Evolutionary conservation across 805 yeast genomes (phyloP).

Genomic region (Lachancea quebecensis): DNA sequence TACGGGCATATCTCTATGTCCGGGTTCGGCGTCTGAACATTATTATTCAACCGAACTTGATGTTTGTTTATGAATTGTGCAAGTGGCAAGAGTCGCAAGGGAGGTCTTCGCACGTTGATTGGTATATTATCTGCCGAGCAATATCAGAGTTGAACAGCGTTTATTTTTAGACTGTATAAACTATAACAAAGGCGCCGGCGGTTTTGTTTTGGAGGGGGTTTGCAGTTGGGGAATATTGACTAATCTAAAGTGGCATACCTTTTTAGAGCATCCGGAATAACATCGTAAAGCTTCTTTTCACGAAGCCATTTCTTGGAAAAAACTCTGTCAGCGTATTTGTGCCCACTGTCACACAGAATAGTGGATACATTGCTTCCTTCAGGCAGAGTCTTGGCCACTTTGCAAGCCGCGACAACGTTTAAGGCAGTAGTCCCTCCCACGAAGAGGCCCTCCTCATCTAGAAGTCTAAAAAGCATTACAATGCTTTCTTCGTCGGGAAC

Average conservation of each 20-base stretch:
- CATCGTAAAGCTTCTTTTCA: conserved; percentile 54
- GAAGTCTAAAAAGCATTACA: conserved; percentile 71
- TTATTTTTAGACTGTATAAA: conserved; percentile 34
- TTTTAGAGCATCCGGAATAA: conserved; percentile 62
- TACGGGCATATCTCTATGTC: conserved; percentile 81
- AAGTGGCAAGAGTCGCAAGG: conserved; percentile 38
- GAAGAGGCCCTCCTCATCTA: conserved; percentile 86
- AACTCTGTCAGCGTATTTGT: conserved; percentile 75
- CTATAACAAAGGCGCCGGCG: too few species aligned
- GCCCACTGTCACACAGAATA: conserved; percentile 84
- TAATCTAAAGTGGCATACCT: conserved; percentile 50
- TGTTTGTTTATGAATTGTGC: conserved; percentile 85
- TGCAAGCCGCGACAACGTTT: conserved; percentile 83
- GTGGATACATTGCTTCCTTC: conserved; percentile 80
- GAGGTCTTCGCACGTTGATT: conserved; percentile 61
- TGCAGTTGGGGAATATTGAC: neutral
- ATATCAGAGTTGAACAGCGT: conserved; percentile 70
- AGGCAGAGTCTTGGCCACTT: conserved; percentile 69
- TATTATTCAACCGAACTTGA: conserved; percentile 87
- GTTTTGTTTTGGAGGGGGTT: neutral
- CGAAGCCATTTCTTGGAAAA: conserved; percentile 75
- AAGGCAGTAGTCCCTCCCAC: conserved; percentile 88
- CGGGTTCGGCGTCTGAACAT: conserved; percentile 84
- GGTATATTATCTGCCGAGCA: conserved; percentile 83
- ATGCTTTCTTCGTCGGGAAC: conserved; percentile 78